These are phyloP conservation scores for Trifolium dubium DNA, from an alignment of 306 rosid genomes.

Conservation along the genomic window DNA sequence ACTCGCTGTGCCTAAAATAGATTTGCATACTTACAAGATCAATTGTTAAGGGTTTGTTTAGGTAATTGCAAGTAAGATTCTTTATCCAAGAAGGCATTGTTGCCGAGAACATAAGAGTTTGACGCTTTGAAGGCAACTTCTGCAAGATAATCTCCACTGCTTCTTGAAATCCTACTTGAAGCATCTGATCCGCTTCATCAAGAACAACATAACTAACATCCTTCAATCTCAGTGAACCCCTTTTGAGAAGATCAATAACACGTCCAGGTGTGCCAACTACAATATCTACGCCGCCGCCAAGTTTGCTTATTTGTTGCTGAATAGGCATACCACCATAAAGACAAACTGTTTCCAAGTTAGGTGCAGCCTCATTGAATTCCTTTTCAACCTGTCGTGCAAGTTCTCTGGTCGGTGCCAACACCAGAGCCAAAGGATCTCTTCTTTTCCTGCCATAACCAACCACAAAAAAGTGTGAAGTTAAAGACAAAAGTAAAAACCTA, in stretches of 20 bases:
- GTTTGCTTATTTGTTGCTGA: conserved; percentile 77
- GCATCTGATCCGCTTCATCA: conserved; percentile 99
- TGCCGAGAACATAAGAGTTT: conserved; percentile 96
- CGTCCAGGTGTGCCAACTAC: conserved; percentile 99
- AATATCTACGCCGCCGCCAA: conserved; percentile 85
- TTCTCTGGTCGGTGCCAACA: conserved; percentile 95
- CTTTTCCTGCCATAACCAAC: conserved; percentile 62
- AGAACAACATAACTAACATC: conserved; percentile 87
- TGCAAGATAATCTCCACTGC: conserved; percentile 88
- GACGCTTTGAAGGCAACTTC: conserved; percentile 78
- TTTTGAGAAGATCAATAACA: conserved; percentile 87
- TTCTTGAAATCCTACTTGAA: conserved; percentile 97
- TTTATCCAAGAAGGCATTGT: conserved; percentile 95
- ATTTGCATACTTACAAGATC: conserved; percentile 80
- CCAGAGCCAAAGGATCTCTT: conserved; percentile 85
- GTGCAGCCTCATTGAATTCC: conserved; percentile 80
- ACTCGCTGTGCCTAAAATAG: conserved; percentile 19
- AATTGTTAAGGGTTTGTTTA: conserved; percentile 65
- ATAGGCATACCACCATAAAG: conserved; percentile 96
- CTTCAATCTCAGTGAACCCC: conserved; percentile 75
- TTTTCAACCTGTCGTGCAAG: conserved; percentile 90
- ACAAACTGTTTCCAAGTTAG: conserved; percentile 82
- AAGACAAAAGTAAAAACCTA: background rate
- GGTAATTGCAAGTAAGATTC: conserved; percentile 75
- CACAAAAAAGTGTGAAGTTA: background rate